Evolutionary conservation across 2,329 filamentous ascomycete species (phyloP).

Genomic region (Bipolaris oryzae): DNA sequence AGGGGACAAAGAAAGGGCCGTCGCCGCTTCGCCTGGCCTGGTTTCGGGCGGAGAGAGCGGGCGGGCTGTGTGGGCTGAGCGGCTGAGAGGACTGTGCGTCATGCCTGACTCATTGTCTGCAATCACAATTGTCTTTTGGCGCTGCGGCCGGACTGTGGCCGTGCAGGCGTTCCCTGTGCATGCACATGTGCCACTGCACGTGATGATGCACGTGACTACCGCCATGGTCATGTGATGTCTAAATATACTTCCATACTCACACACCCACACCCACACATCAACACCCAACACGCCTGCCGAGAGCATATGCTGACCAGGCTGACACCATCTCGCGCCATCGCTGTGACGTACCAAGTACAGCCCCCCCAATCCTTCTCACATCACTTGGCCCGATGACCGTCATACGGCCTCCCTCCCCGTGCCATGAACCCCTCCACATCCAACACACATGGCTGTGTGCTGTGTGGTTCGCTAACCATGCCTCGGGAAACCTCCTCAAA

Average conservation of each 20-base stretch:
- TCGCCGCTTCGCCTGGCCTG: conserved; percentile 9
- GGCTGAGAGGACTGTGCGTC: conserved; percentile 5
- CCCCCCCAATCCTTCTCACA: too few species aligned
- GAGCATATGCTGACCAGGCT: not conserved
- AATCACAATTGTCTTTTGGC: too few species aligned
- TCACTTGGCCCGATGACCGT: not conserved
- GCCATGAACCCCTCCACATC: not conserved
- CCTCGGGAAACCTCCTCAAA: not conserved
- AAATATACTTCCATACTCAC: not conserved
- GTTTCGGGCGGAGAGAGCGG: conserved; percentile 7
- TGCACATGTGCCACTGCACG: not conserved
- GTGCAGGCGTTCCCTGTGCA: not conserved
- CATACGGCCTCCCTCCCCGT: not conserved
- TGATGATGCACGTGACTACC: too few species aligned
- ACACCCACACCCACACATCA: not conserved
- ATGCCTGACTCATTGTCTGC: conserved; percentile 24
- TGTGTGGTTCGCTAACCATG: not conserved
- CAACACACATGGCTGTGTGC: not conserved
- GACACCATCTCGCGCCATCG: not conserved
- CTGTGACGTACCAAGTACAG: too few species aligned
- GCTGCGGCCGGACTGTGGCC: conserved; percentile 10
- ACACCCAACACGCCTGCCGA: not conserved
- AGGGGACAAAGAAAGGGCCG: conserved; percentile 13
- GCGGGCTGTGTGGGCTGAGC: conserved; percentile 2
- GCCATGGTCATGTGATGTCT: not conserved